Conservation (phyloP, 2,329 filamentous ascomycete species). For the Scorias spongiosa region DNA sequence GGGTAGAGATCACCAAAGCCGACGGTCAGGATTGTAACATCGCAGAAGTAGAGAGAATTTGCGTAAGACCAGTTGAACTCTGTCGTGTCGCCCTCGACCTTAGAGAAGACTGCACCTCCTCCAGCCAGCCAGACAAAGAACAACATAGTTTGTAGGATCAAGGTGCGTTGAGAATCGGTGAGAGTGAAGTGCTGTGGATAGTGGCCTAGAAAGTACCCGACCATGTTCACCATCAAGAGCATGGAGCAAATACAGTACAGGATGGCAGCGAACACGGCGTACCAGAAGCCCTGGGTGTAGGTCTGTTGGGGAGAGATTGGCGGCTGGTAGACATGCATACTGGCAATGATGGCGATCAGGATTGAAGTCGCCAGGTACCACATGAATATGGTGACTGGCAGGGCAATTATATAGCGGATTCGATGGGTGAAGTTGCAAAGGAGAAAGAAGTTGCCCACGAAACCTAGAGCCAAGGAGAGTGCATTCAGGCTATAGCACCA, state of each 20-base stretch:
- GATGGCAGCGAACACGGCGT: constrained; percentile 62
- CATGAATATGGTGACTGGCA: constrained; percentile 67
- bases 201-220: constrained; percentile 57
- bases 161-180: constrained; percentile 64
- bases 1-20: constrained; percentile 50
- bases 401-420: constrained; percentile 65
- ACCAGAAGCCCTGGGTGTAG: constrained; percentile 76
- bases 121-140: constrained; percentile 69
- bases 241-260: constrained; percentile 68
- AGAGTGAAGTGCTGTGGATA: constrained; percentile 68
- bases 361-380: constrained; percentile 54
- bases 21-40: constrained; percentile 49
- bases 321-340: constrained; percentile 47
- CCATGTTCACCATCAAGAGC: constrained; percentile 64
- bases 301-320: constrained; percentile 32
- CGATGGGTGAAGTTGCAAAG: constrained; percentile 68
- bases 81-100: constrained; percentile 37
- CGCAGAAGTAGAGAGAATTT: constrained; percentile 53
- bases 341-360: constrained; percentile 49
- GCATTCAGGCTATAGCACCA: constrained; percentile 68
- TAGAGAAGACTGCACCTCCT: constrained; percentile 60
- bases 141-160: constrained; percentile 81
- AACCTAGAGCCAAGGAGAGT: constrained; percentile 57
- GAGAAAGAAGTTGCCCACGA: constrained; percentile 66
- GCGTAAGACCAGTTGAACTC: constrained; percentile 50